Conservation (phyloP, 148 eudicot species). For the Vaccinium myrtillus region DNA sequence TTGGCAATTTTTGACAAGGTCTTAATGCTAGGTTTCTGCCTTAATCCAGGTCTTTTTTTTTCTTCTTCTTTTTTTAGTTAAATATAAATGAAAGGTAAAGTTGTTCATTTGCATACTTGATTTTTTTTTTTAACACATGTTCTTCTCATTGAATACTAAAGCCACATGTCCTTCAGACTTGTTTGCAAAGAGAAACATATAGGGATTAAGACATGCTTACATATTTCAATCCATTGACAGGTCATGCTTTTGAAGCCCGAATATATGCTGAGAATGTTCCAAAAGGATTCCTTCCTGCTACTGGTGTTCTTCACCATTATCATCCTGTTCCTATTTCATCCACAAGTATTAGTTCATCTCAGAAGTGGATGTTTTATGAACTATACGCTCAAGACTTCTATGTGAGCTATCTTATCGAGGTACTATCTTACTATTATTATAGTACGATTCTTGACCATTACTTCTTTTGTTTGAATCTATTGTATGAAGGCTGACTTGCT, state of each 20-base stretch:
- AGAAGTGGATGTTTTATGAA: neutral
- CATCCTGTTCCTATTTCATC: constrained; percentile 75
- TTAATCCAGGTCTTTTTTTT: too few relatives aligned
- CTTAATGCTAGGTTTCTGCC: neutral
- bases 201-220: constrained; percentile 15
- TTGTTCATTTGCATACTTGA: too few relatives aligned
- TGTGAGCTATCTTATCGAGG: constrained; percentile 66
- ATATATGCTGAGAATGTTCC: constrained; percentile 99
- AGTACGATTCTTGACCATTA: neutral
- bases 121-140: neutral
- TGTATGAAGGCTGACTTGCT: too few relatives aligned
- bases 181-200: neutral
- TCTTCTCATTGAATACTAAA: neutral
- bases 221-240: constrained; percentile 44
- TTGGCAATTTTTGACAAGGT: neutral
- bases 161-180: neutral
- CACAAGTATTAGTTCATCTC: constrained; percentile 46
- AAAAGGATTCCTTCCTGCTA: constrained; percentile 98
- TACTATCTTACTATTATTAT: constrained; percentile 17
- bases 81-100: too few relatives aligned
- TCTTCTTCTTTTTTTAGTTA: too few relatives aligned
- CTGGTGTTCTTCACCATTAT: constrained; percentile 95
- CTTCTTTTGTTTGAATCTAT: neutral
- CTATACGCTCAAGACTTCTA: neutral
- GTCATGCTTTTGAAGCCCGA: constrained; percentile 99